Evolutionary conservation across 2,329 filamentous ascomycete genomes (phyloP).

Genomic region (Graphilbum ipis-grandicollis): DNA sequence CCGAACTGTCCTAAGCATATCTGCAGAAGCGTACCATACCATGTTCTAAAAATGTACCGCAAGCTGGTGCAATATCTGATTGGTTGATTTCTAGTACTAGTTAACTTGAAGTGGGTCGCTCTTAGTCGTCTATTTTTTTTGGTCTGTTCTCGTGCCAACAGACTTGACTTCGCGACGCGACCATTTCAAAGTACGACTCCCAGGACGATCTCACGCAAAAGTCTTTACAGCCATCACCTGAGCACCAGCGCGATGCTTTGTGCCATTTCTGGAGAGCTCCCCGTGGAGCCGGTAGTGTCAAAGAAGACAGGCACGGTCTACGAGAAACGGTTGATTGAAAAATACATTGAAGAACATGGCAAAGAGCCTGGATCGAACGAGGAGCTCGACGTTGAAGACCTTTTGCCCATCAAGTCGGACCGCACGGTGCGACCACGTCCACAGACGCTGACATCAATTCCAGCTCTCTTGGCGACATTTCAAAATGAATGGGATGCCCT

Average conservation of each 20-base stretch:
- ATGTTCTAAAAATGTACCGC: no score
- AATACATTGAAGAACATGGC: conserved; percentile 82
- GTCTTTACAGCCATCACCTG: no score
- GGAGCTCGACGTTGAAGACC: conserved; percentile 65
- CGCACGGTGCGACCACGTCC: conserved; percentile 77
- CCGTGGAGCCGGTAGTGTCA: conserved; percentile 86
- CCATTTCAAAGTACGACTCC: no score
- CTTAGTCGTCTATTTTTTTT: no score
- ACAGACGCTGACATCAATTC: conserved; percentile 88
- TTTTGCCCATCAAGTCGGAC: conserved; percentile 71
- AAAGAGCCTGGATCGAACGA: conserved; percentile 85
- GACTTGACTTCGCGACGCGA: no score
- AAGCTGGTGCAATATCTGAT: no score
- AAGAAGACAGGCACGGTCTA: conserved; percentile 81
- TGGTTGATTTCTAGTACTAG: no score
- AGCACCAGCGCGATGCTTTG: conserved; percentile 13
- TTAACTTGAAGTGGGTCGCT: no score
- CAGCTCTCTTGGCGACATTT: conserved; percentile 81
- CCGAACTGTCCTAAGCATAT: no score
- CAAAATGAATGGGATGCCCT: conserved; percentile 98
- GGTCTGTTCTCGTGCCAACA: no score
- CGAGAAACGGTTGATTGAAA: conserved; percentile 87
- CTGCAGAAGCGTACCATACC: no score
- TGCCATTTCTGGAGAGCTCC: conserved; percentile 75
- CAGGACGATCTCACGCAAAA: no score